Percentiles rank a stretch among this genome's conserved stretches.
phyloP scores from a whole-genome alignment of 176 grass and related monocot genomes.

The Oryza brachyantha region DNA sequence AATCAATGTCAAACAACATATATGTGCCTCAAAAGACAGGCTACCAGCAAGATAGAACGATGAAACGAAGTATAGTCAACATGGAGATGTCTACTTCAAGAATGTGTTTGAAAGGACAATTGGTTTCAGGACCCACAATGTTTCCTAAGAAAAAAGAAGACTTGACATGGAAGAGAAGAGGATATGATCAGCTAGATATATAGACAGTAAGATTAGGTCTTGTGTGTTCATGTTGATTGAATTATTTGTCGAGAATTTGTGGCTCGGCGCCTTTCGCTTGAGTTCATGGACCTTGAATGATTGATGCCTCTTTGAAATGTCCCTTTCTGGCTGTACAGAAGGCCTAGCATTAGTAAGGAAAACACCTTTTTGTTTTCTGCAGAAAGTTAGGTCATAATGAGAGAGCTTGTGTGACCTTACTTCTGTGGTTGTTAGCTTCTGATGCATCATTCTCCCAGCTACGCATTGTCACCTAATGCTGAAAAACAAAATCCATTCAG shows the following conservation, averaged over 20 bases:
- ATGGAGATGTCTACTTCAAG: constrained; percentile 21
- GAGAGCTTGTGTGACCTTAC: constrained; percentile 32
- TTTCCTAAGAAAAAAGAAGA: constrained; percentile 5
- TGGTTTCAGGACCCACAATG: constrained; percentile 17
- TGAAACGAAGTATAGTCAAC: background rate
- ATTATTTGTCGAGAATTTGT: constrained; percentile 22
- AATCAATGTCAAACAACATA: background rate
- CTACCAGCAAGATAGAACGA: constrained; percentile 7
- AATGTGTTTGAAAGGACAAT: constrained; percentile 22
- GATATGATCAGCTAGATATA: constrained; percentile 22
- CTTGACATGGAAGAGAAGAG: constrained; percentile 23
- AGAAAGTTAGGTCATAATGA: constrained; percentile 40
- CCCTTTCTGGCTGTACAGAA: constrained; percentile 29
- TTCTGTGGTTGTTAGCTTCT: constrained; percentile 32
- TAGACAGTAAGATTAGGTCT: background rate
- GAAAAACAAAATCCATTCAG: background rate
- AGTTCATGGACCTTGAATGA: constrained; percentile 33
- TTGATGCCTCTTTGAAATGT: constrained; percentile 22
- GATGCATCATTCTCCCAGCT: constrained; percentile 33
- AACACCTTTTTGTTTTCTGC: background rate
- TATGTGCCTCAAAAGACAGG: background rate
- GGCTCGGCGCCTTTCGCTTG: constrained; percentile 2
- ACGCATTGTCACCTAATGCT: constrained; percentile 11
- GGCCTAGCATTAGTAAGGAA: background rate
- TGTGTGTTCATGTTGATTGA: constrained; percentile 15